Percentiles rank a stretch among this genome's conserved stretches.
These are phyloP conservation scores for Hysterangium stoloniferum DNA, from an alignment of 768 basidiomycete species.

Conservation along the genomic window DNA sequence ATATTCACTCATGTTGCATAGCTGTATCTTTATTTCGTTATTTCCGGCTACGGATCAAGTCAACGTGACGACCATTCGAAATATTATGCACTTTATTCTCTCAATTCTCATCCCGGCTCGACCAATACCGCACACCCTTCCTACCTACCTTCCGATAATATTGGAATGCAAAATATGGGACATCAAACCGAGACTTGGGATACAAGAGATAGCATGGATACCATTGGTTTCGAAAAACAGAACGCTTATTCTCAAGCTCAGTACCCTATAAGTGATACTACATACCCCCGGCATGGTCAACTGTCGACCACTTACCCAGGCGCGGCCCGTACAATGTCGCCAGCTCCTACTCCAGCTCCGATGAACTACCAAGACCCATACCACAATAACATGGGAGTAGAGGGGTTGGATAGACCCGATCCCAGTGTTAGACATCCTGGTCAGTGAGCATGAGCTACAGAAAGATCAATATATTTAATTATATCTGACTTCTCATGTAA, in stretches of 20 bases:
- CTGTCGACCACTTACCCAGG: neutral
- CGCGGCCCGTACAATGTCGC: conserved; percentile 5
- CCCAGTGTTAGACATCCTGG: conserved; percentile 39
- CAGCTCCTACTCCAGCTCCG: neutral
- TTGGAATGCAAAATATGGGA: conserved; percentile 54
- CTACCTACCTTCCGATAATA: conserved; percentile 30
- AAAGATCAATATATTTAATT: neutral
- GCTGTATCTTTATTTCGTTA: conserved; percentile 41
- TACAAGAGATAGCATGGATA: conserved; percentile 41
- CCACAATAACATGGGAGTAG: conserved; percentile 18
- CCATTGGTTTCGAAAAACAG: conserved; percentile 27
- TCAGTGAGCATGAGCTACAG: conserved; percentile 25
- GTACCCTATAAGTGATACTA: conserved; percentile 22
- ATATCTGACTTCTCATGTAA: neutral
- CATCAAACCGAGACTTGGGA: conserved; percentile 48
- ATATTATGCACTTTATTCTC: conserved; percentile 66
- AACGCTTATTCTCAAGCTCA: conserved; percentile 35
- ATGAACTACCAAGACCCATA: conserved; percentile 25
- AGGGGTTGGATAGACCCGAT: conserved; percentile 30
- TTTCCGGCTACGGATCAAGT: conserved; percentile 57
- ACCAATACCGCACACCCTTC: neutral
- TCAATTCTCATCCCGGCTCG: conserved; percentile 41
- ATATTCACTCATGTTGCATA: conserved; percentile 33
- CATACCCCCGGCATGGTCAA: neutral
- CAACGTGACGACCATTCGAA: conserved; percentile 78